Evolutionary conservation across 2,329 filamentous ascomycete genomes (phyloP), one percentile per base, ranked within the genome.

Genomic region (Colletotrichum sp.): DNA sequence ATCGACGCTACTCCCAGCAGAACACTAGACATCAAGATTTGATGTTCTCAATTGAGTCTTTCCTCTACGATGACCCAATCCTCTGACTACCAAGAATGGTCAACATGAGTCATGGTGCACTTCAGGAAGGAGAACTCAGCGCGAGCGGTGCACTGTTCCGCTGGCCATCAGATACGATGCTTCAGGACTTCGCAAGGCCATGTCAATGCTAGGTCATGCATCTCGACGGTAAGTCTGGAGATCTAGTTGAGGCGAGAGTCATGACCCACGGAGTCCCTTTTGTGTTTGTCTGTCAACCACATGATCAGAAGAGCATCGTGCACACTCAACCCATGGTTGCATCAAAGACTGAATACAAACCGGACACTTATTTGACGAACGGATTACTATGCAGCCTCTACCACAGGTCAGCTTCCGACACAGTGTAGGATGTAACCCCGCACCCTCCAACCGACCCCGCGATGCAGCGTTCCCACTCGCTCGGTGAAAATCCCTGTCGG

Each of bases 371-470:
- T 28, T 62, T 15, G 68, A 15, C 21, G n/a, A 18, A 52, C 44
- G 44, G n/a, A 57, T 63, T 75, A 68, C 72, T 36, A 68, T 59
- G 63, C 55, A 28, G 39, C 44, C 44, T n/a, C 28, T 55, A 26
- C 60, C 18, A 64, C 39, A 57, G 63, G 57, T 39, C 36, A 63
- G 67, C 49, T 59, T 52, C 60, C 32, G 59, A 60, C 73, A 75
- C 73, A 76, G 73, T 76, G 73, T 60, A 49, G 64, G 59, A 59
- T 63, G 52, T 15, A 75, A 66, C 71, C 71, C 71, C 71, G 65
- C 71, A 76, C 75, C 66, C 62, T 66, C 49, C 71, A 71, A 65
- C 32, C 71, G 55, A 76, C 75, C 75, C 75, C 75, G 72, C 73
- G 73, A 76, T 76, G 70, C 70, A 64, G 73, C 57, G 57, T 64